Percentiles rank a stretch among this genome's conserved stretches.
phyloP scores from a whole-genome alignment of 768 basidiomycete species.

The Tulasnella sp. region DNA sequence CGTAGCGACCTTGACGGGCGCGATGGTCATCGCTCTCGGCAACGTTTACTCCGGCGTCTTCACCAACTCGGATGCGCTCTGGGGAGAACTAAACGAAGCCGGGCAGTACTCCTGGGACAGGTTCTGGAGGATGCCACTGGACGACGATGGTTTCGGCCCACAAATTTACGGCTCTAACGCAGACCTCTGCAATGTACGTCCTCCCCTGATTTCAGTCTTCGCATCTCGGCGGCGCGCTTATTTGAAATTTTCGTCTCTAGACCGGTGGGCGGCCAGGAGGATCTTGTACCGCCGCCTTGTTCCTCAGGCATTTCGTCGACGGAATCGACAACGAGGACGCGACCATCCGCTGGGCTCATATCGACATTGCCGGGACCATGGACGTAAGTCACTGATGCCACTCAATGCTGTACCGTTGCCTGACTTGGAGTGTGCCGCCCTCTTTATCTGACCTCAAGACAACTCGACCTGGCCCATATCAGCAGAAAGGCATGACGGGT shows the following conservation, averaged over 20 bases:
- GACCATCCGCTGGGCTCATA: constrained; percentile 78
- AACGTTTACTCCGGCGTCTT: constrained; percentile 79
- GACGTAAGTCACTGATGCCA: constrained; percentile 51
- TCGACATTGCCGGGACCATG: constrained; percentile 77
- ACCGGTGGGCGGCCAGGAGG: constrained; percentile 75
- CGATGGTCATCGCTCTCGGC: constrained; percentile 73
- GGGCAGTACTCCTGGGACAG: constrained; percentile 77
- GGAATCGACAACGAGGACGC: constrained; percentile 69
- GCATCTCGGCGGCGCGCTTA: not conserved
- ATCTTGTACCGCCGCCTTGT: constrained; percentile 79
- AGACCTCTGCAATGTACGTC: constrained; percentile 73
- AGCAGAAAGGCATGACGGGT: constrained; percentile 77
- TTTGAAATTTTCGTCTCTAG: constrained; percentile 44
- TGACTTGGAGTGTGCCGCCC: not conserved
- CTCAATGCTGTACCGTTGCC: constrained; percentile 1
- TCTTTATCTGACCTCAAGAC: constrained; percentile 44
- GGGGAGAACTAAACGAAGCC: constrained; percentile 67
- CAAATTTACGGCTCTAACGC: constrained; percentile 80
- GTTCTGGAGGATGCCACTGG: constrained; percentile 90
- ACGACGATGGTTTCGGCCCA: constrained; percentile 76
- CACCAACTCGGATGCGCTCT: constrained; percentile 65
- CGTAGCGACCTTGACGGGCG: constrained; percentile 87
- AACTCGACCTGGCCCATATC: constrained; percentile 60
- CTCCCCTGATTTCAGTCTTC: not conserved
- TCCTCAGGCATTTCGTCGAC: constrained; percentile 81